Base-by-base conservation (phyloP, 129 eudicot species). In the Sambucus nigra region DNA sequence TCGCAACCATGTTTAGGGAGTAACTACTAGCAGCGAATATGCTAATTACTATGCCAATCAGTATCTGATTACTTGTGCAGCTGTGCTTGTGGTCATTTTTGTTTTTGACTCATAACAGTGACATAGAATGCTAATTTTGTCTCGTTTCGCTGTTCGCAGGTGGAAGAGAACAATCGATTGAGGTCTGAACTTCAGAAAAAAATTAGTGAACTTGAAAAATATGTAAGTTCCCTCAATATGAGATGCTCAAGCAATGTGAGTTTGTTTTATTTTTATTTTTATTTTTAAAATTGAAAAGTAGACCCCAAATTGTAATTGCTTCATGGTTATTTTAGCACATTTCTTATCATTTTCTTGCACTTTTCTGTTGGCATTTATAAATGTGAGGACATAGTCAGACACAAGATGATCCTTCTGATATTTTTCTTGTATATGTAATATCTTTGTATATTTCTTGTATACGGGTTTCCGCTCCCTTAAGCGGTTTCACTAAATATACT, bases 121-220 rank as follows among this genome's bases (percentile, higher is more conserved):
- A 15, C 55, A 35, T 48, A 33, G 39, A 13, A 18, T 53, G 52
- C 59, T 67, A 27, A 50, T 61, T 39, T 25, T 52, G 18, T 48
- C 14, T 53, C 10, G 20, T 46, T 22, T 49, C 25, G 31, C 27
- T 57, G 14, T 69, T 67, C n/a, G 41, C 78, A 88, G 94, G 91
- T 74, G 48, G 94, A 88, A 48, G 96, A 88, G 83, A 88, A 88
- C 65, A 73, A 74, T 61, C 73, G 87, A 28, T 73, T 88, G 69
- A 77, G 79, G 66, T 67, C 69, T 56, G 94, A 88, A 71, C 94
- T 88, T 72, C 84, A 71, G 60, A 77, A 69, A 53, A 83, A 64
- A 57, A 68, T 49, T 67, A 76, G 74, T 66, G 87, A 88, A 59
- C 84, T 88, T 53, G 84, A 83, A 54, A 72, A 72, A 70, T 70